phyloP scores from a whole-genome alignment of 371 early-diverging fungal species.

The Nematocida homosporus region DNA sequence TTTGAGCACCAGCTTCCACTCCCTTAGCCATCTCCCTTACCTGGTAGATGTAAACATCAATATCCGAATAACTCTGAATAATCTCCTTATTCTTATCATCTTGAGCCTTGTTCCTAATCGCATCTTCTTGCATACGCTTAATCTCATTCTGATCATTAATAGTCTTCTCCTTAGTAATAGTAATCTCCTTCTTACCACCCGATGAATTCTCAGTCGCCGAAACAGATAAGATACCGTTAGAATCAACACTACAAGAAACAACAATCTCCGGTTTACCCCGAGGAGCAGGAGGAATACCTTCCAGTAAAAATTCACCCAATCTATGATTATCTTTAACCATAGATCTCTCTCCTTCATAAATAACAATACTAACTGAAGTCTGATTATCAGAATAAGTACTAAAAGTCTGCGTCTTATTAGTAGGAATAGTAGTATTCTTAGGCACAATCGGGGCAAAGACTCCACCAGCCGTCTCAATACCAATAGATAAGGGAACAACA shows the following conservation, averaged over 20 bases:
- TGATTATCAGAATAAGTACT: constrained; percentile 88
- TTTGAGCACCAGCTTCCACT: constrained; percentile 49
- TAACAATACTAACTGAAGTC: constrained; percentile 79
- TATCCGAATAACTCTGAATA: constrained; percentile 46
- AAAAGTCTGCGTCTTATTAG: constrained; percentile 80
- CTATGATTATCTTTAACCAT: constrained; percentile 83
- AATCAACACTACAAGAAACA: constrained; percentile 73
- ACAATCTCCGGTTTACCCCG: constrained; percentile 71
- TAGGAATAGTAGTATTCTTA: constrained; percentile 82
- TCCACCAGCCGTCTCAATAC: constrained; percentile 87
- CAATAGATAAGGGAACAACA: constrained; percentile 79
- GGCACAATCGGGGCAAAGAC: constrained; percentile 86
- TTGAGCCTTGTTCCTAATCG: constrained; percentile 37
- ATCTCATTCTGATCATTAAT: constrained; percentile 40
- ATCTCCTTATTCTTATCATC: constrained; percentile 45
- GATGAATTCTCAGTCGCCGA: constrained; percentile 71
- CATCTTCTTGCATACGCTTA: constrained; percentile 57
- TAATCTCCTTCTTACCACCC: constrained; percentile 70
- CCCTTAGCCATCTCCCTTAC: constrained; percentile 30
- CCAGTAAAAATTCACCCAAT: constrained; percentile 82
- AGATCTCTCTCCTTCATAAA: constrained; percentile 84
- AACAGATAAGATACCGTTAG: constrained; percentile 72
- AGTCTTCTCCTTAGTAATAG: constrained; percentile 68
- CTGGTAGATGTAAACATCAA: constrained; percentile 27
- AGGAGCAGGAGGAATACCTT: constrained; percentile 76